Conservation (phyloP, 2,329 filamentous ascomycete genomes). For the Sporothrix brasiliensis region DNA sequence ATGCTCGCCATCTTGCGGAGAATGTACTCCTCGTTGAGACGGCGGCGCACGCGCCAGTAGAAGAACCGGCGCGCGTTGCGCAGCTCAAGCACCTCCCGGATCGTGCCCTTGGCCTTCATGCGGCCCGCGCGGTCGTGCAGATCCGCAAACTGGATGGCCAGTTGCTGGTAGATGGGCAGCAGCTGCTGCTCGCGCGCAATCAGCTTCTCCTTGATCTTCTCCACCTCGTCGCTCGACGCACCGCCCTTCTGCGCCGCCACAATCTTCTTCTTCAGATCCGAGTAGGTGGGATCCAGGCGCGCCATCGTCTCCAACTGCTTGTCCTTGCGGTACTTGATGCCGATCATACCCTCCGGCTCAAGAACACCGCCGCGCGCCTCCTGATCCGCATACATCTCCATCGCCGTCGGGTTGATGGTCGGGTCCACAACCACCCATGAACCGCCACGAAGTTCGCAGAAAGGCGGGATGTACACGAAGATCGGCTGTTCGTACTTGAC, state of each 20-base stretch:
- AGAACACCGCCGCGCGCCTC: constrained; percentile 95
- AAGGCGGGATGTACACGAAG: constrained; percentile 98
- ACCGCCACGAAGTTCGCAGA: constrained; percentile 94
- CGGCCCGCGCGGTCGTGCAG: constrained; percentile 94
- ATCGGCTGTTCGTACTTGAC: constrained; percentile 98
- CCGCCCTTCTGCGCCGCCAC: constrained; percentile 57
- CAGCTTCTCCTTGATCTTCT: constrained; percentile 82
- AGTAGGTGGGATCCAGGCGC: constrained; percentile 83
- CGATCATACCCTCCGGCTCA: constrained; percentile 96
- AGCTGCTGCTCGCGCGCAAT: constrained; percentile 82
- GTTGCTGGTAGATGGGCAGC: constrained; percentile 89
- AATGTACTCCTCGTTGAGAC: constrained; percentile 96
- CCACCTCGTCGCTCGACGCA: constrained; percentile 72
- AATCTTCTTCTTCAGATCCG: constrained; percentile 77
- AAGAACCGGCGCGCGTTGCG: constrained; percentile 92
- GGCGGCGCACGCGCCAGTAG: constrained; percentile 98
- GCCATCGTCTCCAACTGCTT: constrained; percentile 98
- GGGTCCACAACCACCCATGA: constrained; percentile 99
- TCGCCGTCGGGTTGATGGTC: constrained; percentile 92
- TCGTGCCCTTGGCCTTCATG: constrained; percentile 97
- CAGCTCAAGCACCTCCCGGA: constrained; percentile 84
- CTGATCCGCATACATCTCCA: constrained; percentile 99
- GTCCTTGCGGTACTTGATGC: constrained; percentile 98
- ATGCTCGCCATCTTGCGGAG: constrained; percentile 76
- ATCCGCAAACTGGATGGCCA: constrained; percentile 95